Conservation (phyloP, 352 stramenopile species). For the Globisporangium nagaii region DNA sequence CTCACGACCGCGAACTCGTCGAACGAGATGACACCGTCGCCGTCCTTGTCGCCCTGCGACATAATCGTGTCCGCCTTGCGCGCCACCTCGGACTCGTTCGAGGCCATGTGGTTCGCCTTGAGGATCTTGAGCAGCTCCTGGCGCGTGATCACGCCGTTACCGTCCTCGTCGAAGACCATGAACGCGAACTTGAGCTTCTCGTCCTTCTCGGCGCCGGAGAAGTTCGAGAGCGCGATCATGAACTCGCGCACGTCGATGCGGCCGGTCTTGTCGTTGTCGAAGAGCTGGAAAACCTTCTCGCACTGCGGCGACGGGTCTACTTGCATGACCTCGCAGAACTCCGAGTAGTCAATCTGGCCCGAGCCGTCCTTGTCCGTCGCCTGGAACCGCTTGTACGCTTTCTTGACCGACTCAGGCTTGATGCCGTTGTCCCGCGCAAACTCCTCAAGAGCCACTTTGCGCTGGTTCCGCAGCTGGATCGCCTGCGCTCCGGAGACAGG, state of each 20-base stretch:
- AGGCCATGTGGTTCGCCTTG: slow-evolving; percentile 95
- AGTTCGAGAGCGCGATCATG: slow-evolving; percentile 93
- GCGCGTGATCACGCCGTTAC: slow-evolving; percentile 93
- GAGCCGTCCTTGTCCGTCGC: slow-evolving; percentile 92
- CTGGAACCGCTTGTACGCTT: slow-evolving; percentile 95
- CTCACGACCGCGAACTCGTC: slow-evolving; percentile 95
- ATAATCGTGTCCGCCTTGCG: slow-evolving; percentile 97
- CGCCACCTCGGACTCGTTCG: slow-evolving; percentile 87
- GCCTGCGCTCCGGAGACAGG: slow-evolving; percentile 45
- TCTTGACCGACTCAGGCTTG: slow-evolving; percentile 95
- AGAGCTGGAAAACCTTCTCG: slow-evolving; percentile 93
- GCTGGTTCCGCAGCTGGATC: slow-evolving; percentile 92
- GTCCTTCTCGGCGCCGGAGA: slow-evolving; percentile 92
- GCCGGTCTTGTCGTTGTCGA: slow-evolving; percentile 91
- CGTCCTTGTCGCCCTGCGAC: slow-evolving; percentile 94
- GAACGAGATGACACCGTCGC: slow-evolving; percentile 96
- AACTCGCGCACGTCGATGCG: slow-evolving; percentile 93
- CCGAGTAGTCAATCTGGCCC: slow-evolving; percentile 94
- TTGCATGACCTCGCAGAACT: slow-evolving; percentile 96
- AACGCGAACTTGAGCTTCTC: slow-evolving; percentile 97
- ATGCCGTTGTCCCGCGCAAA: slow-evolving; percentile 94
- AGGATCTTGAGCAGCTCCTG: slow-evolving; percentile 94
- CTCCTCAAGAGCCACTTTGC: slow-evolving; percentile 88
- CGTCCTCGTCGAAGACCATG: slow-evolving; percentile 93
- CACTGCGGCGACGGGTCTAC: slow-evolving; percentile 88